Evolutionary conservation across 106 monocot genomes (phyloP), one percentile per base, ranked within the genome.

Genomic region (Posidonia australis): DNA sequence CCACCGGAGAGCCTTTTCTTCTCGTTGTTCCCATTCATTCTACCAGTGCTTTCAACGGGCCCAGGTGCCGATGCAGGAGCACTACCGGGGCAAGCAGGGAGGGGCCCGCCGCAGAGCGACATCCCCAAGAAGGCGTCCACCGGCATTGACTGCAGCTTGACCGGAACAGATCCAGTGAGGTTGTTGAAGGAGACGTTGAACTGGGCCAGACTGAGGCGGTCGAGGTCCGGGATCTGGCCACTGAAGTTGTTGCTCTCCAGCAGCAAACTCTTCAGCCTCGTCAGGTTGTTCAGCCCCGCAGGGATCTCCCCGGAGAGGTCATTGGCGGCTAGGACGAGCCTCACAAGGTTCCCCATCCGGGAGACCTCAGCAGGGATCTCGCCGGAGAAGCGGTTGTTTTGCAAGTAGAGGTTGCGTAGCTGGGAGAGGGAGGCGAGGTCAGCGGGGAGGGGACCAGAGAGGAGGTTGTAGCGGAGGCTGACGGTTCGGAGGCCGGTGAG

Each of bases 351-450:
- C 21, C 46, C 45, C 22, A 88, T 75, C 4, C 51, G 19, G 31
- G 47, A 47, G 56, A 83, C 47, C 31, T 44, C 60, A 13, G 56
- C 18, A 5, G 88, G 85, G 36, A 93, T 58, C 67, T 67, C 76
- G 44, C 88, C 85, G 64, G 80, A 76, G 74, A 92, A 66, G 22
- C 61, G 59, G 67, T 92, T 92, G 10, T 67, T 42, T 31, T 88
- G 88, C 24, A 92, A 64, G 72, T 83, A 85, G 46, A 92, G 60
- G 32, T 78, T 76, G 0, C 86, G 76, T 59, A 93, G 82, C 48
- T 79, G 31, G 21, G 44, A 5, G 22, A 70, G 52, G 16, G 67
- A 13, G 41, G 66, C 58, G 64, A 93, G 46, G 60, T 93, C 88
- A 51, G 71, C 43, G 36, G 93, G 93, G 12, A 93, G 79, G 1